Base-by-base conservation (phyloP, 192 early-diverging fungal species). In the Umbelopsis sp. region DNA sequence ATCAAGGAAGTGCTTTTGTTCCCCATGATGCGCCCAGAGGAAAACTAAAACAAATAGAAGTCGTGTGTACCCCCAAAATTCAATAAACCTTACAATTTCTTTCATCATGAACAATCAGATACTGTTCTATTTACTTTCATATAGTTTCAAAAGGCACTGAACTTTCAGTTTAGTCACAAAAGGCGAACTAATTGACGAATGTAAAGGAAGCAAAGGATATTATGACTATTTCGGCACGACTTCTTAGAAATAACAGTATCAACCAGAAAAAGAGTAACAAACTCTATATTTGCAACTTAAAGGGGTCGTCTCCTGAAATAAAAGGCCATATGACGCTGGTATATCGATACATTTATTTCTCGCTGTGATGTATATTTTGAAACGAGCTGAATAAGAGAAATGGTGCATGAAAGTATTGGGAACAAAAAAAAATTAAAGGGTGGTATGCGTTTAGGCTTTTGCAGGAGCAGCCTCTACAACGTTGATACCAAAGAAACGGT, bases 1-100 rank as follows among this genome's bases (percentile, higher is more conserved):
- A 98, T 99, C 83, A 97, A 99, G 85, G 74, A 82, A 47, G 77
- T 82, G 22, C 62, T 91, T 34, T 76, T 84, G 32, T 91, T 91
- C 85, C 90, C 90, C 20, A 86, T 86, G 43, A 91, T 91, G 90
- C 88, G 90, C 81, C 90, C 90, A 11, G 85, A 85, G 45, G 86
- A 88, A 49, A 66, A 83, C 50, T 73, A 77, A 14, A 59, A 74
- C 26, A 29, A 62, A 36, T 62, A 62, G 31, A 62, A 34, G 56
- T 32, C 56, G 12, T 62, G 16, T 62, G 56, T 62, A 32, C 12
- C 17, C 12, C 9, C 32, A 34, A 62, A n/a, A 62, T 32, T 8
- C 31, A 62, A 49, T 49, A 49, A 49, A 49, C 16, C 43, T 49
- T 16, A 21, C 47, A 6, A 49, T 49, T 49, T 16, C n/a, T 16